Evolutionary conservation across 1,139 yeast genomes (phyloP).

Genomic region (Suhomyces panamericanus): DNA sequence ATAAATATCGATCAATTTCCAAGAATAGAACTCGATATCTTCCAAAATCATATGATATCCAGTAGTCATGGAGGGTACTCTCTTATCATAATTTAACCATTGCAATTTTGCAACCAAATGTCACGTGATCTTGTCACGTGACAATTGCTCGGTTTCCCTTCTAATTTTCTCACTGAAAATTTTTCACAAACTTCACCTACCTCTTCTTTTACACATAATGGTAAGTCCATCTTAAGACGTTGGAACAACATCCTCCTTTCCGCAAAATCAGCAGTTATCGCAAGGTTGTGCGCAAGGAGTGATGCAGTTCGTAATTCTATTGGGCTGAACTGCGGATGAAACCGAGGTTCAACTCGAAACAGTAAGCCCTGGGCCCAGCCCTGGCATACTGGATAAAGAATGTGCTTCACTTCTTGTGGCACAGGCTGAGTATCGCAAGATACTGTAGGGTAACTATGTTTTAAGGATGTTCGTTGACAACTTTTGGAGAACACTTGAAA

Average conservation of each 20-base stretch:
- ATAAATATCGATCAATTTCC: too few species aligned
- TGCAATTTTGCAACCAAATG: too few species aligned
- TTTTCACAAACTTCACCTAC: not conserved
- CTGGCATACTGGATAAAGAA: slow-evolving; percentile 14
- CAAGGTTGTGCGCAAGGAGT: slow-evolving; percentile 39
- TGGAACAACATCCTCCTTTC: slow-evolving; percentile 33
- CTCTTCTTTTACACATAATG: slow-evolving; percentile 20
- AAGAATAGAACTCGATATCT: too few species aligned
- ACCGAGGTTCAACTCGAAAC: not conserved
- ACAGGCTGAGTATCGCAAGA: slow-evolving; percentile 48
- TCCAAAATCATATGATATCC: too few species aligned
- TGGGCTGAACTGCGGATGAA: not conserved
- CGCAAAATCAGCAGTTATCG: slow-evolving; percentile 19
- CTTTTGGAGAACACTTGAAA: slow-evolving; percentile 31
- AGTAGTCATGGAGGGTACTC: too few species aligned
- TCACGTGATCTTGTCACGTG: not conserved
- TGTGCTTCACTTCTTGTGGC: slow-evolving; percentile 44
- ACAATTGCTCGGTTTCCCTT: too few species aligned
- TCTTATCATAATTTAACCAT: too few species aligned
- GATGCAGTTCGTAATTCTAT: slow-evolving; percentile 24
- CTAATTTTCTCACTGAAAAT: not conserved
- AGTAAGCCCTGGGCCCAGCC: not conserved
- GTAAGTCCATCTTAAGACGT: slow-evolving; percentile 30
- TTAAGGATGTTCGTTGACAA: slow-evolving; percentile 32
- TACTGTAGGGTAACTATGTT: slow-evolving; percentile 43